Evolutionary conservation across 495 filamentous ascomycete species (phyloP), one percentile per base, ranked within the genome.

Genomic region (Hamigera avellanea): DNA sequence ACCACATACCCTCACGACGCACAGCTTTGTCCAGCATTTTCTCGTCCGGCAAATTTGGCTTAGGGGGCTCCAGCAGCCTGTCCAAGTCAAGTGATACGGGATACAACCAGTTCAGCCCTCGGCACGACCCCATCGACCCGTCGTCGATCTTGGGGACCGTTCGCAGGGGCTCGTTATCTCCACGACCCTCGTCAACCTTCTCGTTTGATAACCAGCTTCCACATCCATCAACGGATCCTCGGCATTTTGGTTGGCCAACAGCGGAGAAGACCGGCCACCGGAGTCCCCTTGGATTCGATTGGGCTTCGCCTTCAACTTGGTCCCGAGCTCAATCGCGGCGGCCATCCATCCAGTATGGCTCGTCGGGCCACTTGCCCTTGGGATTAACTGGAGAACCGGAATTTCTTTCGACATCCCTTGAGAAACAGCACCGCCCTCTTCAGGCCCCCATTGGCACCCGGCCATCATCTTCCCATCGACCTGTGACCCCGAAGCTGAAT

Each of bases 181-280:
- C 83, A 2, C 66, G 85, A 17, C 84, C 85, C 16, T 72, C 79
- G 2, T 89, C 85, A 10, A 83, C 82, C 18, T 79, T 83, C 6
- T 88, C 84, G 0, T 78, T 78, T 34, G 86, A 91, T 35, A 72
- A 72, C 26, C 51, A 61, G 26, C 67, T 89, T 31, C 81, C 83
- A 1, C 72, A 83, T 39, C 86, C 85, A 0, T 89, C 85, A 2
- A 86, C 79, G 7, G 86, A 91, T 31, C 83, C 78, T 18, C 73
- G 70, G 27, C 72, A 75, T 19, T 79, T 81, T 43, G 75, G 76
- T 1, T 79, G 78, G 76, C 70, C 71, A 2, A 64, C 67, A 6
- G 55, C 57, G 8, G 71, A 76, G 14, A 69, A 62, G 38, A 49
- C 61, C 4, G 56, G 57, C 14, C 74, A 73, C 33, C 63, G 66